Percentiles rank a stretch among this genome's conserved stretches.
Conservation (phyloP, 176 grass and related monocot species). For the Musa acuminata region DNA sequence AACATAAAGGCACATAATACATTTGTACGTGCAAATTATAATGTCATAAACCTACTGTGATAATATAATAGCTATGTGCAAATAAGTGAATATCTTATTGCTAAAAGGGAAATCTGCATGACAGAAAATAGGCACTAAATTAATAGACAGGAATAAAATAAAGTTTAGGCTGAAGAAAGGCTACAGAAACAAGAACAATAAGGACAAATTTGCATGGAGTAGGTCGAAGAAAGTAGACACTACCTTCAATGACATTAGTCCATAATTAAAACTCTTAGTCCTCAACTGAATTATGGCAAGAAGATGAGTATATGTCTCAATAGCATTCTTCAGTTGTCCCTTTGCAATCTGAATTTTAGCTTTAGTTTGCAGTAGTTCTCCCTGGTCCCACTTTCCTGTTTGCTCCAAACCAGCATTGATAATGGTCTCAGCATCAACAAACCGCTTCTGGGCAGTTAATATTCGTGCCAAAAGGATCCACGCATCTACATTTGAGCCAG, state of each 20-base stretch:
- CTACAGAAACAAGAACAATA: too few species aligned
- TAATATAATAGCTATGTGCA: too few species aligned
- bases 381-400: conserved; percentile 78
- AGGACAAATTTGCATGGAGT: too few species aligned
- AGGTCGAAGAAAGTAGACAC: neutral
- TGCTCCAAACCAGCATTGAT: conserved; percentile 78
- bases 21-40: too few species aligned
- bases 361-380: conserved; percentile 60
- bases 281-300: conserved; percentile 75
- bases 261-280: conserved; percentile 51
- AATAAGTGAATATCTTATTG: too few species aligned
- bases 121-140: too few species aligned
- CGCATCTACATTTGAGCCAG: conserved; percentile 58
- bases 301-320: conserved; percentile 79
- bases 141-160: too few species aligned
- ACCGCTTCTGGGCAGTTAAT: conserved; percentile 72
- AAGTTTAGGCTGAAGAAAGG: too few species aligned
- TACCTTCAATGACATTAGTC: conserved; percentile 53
- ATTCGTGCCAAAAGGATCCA: conserved; percentile 96
- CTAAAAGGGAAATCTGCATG: too few species aligned
- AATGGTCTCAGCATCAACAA: conserved; percentile 54
- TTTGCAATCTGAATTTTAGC: conserved; percentile 82
- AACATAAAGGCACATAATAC: neutral
- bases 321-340: conserved; percentile 48
- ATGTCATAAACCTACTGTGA: too few species aligned